Conservation (phyloP, 73 alveolate species). For the Paramecium primaurelia region DNA sequence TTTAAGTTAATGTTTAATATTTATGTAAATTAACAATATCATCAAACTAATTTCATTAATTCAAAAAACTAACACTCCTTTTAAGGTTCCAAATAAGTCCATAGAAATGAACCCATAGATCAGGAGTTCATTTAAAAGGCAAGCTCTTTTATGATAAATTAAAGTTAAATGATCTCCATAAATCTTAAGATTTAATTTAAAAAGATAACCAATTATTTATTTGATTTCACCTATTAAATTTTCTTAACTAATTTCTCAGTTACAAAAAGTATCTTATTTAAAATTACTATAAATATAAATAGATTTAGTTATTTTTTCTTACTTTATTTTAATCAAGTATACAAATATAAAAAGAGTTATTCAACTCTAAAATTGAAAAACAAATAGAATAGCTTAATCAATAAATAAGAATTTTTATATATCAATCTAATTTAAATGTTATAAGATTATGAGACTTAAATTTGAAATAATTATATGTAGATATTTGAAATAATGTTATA, state of each 20-base stretch:
- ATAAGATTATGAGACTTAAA: no score
- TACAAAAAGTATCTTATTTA: neutral
- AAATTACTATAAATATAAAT: neutral
- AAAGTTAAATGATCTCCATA: neutral
- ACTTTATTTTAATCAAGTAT: no score
- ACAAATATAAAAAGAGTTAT: neutral
- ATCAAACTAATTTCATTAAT: neutral
- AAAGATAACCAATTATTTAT: neutral
- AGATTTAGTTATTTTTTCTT: neutral
- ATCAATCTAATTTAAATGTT: neutral
- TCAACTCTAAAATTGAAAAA: no score
- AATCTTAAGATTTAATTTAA: neutral
- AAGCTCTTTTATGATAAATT: neutral
- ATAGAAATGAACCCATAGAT: neutral
- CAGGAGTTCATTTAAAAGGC: neutral
- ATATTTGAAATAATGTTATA: neutral
- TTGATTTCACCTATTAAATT: neutral
- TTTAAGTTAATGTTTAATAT: neutral
- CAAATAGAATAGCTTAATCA: neutral
- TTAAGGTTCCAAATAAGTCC: neutral
- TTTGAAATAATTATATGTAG: no score
- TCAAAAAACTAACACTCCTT: neutral
- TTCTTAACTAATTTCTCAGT: neutral
- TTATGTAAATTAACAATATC: neutral
- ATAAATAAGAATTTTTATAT: no score